Base-by-base conservation (phyloP, 768 basidiomycete genomes). In the Panellus pusillus region DNA sequence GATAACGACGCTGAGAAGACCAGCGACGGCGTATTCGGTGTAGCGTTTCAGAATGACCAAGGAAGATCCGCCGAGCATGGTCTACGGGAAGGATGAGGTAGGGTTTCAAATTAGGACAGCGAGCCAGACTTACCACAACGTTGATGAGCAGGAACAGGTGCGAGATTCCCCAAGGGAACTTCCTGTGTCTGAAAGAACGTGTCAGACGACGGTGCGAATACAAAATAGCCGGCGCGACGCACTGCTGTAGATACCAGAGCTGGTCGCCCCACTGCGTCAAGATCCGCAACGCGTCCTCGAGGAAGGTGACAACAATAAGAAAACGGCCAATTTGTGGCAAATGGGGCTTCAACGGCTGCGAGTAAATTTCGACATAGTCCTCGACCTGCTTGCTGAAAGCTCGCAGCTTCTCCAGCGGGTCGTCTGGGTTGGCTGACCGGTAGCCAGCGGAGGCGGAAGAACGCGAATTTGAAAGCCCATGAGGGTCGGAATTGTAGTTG, bases 241-340 rank as follows among this genome's bases (percentile, higher is more conserved):
- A 97, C 96, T 85, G 87, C 70, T 98, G 92, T 65, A 99, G 78
- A 72, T 98, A 99, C 93, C 96, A 99, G 50, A 97, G 82, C 73
- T 99, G 97, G 75, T 99, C 97, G 44, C 83, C 69, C 93, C 94
- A 98, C 70, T 98, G 96, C 3, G 93, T 91, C 55, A 91, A 49
- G 66, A 98, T 98, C 60, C 97, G 78, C 65, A 96, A 71, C 9
- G 97, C 92, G 68, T 99, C 97, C 78, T 99, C 97, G 70, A 95
- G 76, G 75, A 99, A 99, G 9, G 97, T 99, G 38, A 97, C 93
- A 47, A 99, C 93, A 70, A 98, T 98, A 54, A 99, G 72, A 74
- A 98, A 98, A 63, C 97, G 84, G 54, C 94, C 96, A 70, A 98
- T 86, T 50, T 92, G 87, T 38, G 97, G 97, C 64, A 99, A 79